Percentiles rank a stretch among this genome's conserved stretches.
Conservation (phyloP, 78 protist genomes). For the Ministeria vibrans region DNA sequence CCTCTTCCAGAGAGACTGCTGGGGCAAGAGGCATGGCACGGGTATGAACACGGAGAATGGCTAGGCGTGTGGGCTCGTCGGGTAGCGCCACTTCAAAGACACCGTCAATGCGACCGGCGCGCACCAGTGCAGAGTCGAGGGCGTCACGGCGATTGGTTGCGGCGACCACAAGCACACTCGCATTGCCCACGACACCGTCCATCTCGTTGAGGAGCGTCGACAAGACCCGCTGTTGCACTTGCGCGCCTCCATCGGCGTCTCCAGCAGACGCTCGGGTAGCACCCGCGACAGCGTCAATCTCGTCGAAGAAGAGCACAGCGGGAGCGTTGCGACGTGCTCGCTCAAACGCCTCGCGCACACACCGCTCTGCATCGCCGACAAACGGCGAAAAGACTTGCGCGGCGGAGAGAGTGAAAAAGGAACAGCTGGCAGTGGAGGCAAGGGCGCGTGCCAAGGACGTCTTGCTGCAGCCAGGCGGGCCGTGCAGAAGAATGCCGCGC, state of each 20-base stretch:
- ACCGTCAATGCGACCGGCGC: conserved; percentile 53
- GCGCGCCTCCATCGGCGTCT: neutral
- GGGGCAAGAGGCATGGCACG: neutral
- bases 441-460: conserved; percentile 74
- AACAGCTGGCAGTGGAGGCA: neutral
- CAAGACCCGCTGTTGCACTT: conserved; percentile 40
- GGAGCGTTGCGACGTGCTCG: conserved; percentile 78
- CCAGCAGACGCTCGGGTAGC: conserved; percentile 13
- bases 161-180: conserved; percentile 9
- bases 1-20: neutral
- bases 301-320: conserved; percentile 68
- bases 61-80: neutral
- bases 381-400: conserved; percentile 59
- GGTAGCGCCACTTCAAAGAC: neutral
- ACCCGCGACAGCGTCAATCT: conserved; percentile 56
- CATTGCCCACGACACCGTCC: conserved; percentile 66
- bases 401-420: neutral
- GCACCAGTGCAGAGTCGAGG: conserved; percentile 62
- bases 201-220: conserved; percentile 69
- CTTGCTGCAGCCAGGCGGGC: conserved; percentile 95
- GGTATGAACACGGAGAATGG: neutral
- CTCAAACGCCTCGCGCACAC: conserved; percentile 45
- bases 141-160: conserved; percentile 69
- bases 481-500: conserved; percentile 81
- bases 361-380: conserved; percentile 71